Evolutionary conservation across 2,329 filamentous ascomycete species (phyloP).

Genomic region (Tolypocladium album): DNA sequence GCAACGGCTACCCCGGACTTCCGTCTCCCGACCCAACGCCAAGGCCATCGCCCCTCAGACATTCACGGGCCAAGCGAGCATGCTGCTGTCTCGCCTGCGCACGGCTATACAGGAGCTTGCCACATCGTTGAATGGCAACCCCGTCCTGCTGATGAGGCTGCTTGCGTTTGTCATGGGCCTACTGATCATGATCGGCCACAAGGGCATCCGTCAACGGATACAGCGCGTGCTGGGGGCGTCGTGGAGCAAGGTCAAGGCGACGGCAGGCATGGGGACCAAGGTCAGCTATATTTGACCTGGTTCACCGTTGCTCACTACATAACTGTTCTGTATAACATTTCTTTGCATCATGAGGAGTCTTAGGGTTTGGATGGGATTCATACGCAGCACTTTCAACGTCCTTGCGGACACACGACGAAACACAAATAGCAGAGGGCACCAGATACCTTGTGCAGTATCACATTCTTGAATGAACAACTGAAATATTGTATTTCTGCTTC

Average conservation of each 20-base stretch:
- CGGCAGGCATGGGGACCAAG: slow-evolving; percentile 93
- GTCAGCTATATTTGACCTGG: slow-evolving; percentile 76
- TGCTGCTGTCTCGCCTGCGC: slow-evolving; percentile 42
- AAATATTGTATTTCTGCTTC: not conserved
- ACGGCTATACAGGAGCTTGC: slow-evolving; percentile 40
- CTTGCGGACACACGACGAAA: not conserved
- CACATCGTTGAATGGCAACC: slow-evolving; percentile 42
- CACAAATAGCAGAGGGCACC: not conserved
- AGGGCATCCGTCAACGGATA: slow-evolving; percentile 64
- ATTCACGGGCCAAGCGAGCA: slow-evolving; percentile 36
- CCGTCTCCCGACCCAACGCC: slow-evolving; percentile 14
- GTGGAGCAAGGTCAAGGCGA: slow-evolving; percentile 74
- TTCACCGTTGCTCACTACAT: not conserved
- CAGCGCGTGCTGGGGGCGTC: slow-evolving; percentile 55
- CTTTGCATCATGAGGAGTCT: slow-evolving; percentile 18
- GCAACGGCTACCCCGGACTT: slow-evolving; percentile 12
- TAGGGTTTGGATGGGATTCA: slow-evolving; percentile 1
- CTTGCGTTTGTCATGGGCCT: slow-evolving; percentile 74
- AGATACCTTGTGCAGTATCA: not conserved
- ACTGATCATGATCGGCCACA: slow-evolving; percentile 62
- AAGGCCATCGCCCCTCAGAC: slow-evolving; percentile 22
- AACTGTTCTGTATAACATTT: slow-evolving; percentile 9
- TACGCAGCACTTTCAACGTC: not conserved
- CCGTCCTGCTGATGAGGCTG: slow-evolving; percentile 46
- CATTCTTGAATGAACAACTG: not conserved